Evolutionary conservation across 306 rosid species (phyloP).

Genomic region (Pyrus communis): DNA sequence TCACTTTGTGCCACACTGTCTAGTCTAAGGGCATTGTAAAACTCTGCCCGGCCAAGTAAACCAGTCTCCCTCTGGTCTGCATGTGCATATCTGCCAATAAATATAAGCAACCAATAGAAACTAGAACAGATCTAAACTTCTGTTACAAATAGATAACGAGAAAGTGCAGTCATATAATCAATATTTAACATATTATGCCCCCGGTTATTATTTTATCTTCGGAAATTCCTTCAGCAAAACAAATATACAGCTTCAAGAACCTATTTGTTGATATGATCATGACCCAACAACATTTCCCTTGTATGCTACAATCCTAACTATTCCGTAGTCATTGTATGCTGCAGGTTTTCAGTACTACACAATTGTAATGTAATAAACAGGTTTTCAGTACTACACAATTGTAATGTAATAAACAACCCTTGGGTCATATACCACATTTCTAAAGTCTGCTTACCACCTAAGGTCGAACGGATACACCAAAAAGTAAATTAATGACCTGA

Average conservation of each 20-base stretch:
- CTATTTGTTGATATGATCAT: no score
- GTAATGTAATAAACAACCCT: not conserved
- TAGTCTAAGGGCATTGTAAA: slow-evolving; percentile 95
- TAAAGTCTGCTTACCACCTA: not conserved
- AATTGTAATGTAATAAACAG: no score
- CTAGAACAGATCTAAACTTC: not conserved
- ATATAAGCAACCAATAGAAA: slow-evolving; percentile 11
- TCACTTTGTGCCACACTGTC: slow-evolving; percentile 91
- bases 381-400: not conserved
- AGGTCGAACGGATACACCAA: no score
- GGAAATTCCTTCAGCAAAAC: no score
- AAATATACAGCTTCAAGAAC: no score
- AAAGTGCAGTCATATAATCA: not conserved
- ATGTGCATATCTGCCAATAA: slow-evolving; percentile 60
- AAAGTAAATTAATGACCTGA: no score
- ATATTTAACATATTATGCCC: no score
- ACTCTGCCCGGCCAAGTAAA: slow-evolving; percentile 79
- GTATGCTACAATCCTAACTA: no score
- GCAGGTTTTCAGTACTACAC: no score
- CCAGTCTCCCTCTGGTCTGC: slow-evolving; percentile 70
- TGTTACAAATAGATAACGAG: not conserved
- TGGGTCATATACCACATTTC: not conserved
- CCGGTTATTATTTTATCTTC: no score
- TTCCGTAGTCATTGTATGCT: not conserved
- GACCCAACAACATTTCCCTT: no score